Base-by-base conservation (phyloP, 2,329 filamentous ascomycete genomes). In the Colletotrichum incanum region DNA sequence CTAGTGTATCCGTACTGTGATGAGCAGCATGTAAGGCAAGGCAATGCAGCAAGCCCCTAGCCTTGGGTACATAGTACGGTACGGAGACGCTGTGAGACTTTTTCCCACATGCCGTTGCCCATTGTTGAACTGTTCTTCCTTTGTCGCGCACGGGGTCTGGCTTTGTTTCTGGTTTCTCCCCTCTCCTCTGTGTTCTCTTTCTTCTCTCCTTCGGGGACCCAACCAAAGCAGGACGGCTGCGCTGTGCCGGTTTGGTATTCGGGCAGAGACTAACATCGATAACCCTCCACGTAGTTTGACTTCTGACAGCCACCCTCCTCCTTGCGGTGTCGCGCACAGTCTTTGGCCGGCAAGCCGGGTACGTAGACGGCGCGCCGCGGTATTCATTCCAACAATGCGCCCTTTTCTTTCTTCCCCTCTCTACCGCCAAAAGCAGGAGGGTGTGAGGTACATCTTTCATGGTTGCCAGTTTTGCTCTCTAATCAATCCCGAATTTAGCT, bases 1-100 rank as follows among this genome's bases (percentile, higher is more conserved):
- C 75, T 73, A 67, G 66, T 67, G 66, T 43, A 31, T 55, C 63
- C 60, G 65, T 61, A 49, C 43, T 43, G 39, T n/a, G 56, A 61
- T 45, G 67, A 67, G 41, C 58, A 18, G 18, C 49, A 68, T 71
- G 70, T 65, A 70, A 64, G 60, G 60, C 65, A 69, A 64, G 54
- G 55, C 65, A 65, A 65, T 70, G 74, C 73, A 73, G 64, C 66
- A 73, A 67, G n/a, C n/a, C 66, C 67, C 65, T 67, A 55, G 60
- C 63, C 65, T 71, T 45, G 45, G 60, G 28, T 50, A 45, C 45
- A 41, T 31, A 55, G 28, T 50, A 45, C 34, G 5, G 31, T 28
- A 34, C 20, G 16, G 45, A 50, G 63, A 56, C 66, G 59, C 47
- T 67, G 49, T 34, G 58, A 62, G 56, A 71, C 67, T n/a, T 71